These are phyloP conservation scores for Arthrinium puccinioides DNA, from an alignment of 2,329 filamentous ascomycete species.

Conservation along the genomic window DNA sequence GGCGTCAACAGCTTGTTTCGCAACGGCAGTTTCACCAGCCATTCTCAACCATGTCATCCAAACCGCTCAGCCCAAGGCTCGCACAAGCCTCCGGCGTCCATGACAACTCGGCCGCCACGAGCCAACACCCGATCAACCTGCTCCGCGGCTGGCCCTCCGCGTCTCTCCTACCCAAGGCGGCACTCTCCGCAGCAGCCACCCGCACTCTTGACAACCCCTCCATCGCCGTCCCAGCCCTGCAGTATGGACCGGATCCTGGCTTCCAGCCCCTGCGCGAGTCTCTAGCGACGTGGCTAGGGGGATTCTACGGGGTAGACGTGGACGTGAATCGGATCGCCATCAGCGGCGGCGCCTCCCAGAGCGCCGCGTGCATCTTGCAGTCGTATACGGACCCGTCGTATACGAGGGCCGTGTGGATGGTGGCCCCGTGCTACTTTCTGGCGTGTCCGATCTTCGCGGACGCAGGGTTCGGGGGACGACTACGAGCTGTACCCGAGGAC, in stretches of 20 bases:
- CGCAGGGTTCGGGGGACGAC: slow-evolving; percentile 59
- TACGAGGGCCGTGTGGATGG: slow-evolving; percentile 72
- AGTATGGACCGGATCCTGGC: slow-evolving; percentile 75
- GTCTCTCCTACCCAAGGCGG: slow-evolving; percentile 55
- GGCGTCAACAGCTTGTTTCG: too few relatives aligned
- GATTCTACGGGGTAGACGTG: slow-evolving; percentile 41
- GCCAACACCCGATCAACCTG: slow-evolving; percentile 56
- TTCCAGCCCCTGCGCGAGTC: slow-evolving; percentile 61
- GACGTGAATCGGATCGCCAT: slow-evolving; percentile 62
- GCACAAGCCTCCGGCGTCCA: too few relatives aligned
- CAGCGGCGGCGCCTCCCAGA: slow-evolving; percentile 80
- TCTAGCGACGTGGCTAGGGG: slow-evolving; percentile 63
- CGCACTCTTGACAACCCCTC: slow-evolving; percentile 52
- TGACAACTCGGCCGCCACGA: too few relatives aligned
- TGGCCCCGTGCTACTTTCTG: slow-evolving; percentile 78
- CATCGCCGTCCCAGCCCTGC: slow-evolving; percentile 56
- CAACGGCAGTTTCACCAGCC: too few relatives aligned
- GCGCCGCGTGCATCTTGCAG: slow-evolving; percentile 67
- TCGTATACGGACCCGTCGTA: slow-evolving; percentile 73
- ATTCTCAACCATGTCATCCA: too few relatives aligned
- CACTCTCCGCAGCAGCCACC: slow-evolving; percentile 54
- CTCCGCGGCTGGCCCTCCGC: slow-evolving; percentile 61
- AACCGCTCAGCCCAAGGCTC: too few relatives aligned
- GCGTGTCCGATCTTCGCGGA: slow-evolving; percentile 82
- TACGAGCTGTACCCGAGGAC: slow-evolving; percentile 70